A percentile compares a stretch with the other conserved stretches of the same genome.
phyloP scores from a whole-genome alignment of 306 rosid genomes.

The Lithocarpus polystachyus region DNA sequence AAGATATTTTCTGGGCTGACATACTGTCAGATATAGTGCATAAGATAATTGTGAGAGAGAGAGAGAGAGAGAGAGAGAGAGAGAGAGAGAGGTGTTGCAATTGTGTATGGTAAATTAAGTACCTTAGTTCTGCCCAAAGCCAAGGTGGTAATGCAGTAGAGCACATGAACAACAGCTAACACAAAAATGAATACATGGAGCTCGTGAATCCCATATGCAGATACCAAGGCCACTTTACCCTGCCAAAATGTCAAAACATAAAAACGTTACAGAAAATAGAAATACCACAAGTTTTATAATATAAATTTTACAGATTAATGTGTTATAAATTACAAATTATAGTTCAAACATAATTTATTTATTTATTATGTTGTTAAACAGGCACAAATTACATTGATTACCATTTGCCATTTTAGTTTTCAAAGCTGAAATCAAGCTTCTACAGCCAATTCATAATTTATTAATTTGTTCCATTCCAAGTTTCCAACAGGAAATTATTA shows the following conservation, averaged over 20 bases:
- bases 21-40: too few relatives aligned
- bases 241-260: slow-evolving; percentile 20
- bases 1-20: too few relatives aligned
- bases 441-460: too few relatives aligned
- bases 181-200: slow-evolving; percentile 83
- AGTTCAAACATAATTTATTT: too few relatives aligned
- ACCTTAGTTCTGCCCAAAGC: slow-evolving; percentile 76
- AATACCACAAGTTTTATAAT: too few relatives aligned
- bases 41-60: not conserved
- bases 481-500: too few relatives aligned
- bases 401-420: not conserved
- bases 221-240: slow-evolving; percentile 66
- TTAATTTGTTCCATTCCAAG: too few relatives aligned
- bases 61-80: not conserved
- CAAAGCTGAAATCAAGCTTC: not conserved
- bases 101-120: not conserved
- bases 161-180: slow-evolving; percentile 62
- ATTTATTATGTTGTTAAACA: too few relatives aligned
- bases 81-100: not conserved
- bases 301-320: too few relatives aligned
- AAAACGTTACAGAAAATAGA: not conserved
- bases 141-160: slow-evolving; percentile 65
- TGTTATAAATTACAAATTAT: too few relatives aligned
- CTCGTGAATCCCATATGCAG: slow-evolving; percentile 90
- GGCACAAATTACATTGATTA: too few relatives aligned